These are phyloP conservation scores for Peronospora belbahrii DNA, from an alignment of 352 stramenopile species.

Conservation along the genomic window DNA sequence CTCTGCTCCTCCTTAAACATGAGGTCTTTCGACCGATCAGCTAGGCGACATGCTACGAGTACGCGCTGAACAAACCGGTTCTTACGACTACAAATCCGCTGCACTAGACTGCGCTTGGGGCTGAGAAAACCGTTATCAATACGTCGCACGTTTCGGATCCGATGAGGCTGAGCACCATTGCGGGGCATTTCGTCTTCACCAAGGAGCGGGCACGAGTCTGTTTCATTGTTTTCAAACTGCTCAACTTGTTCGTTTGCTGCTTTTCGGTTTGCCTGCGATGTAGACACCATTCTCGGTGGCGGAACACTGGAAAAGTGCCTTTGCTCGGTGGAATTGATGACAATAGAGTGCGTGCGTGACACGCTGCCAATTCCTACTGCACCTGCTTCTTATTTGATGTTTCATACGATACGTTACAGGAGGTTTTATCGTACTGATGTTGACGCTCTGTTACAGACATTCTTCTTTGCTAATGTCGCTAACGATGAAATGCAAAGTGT, in stretches of 20 bases:
- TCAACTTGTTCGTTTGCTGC: conserved; percentile 1
- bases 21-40: conserved; percentile 43
- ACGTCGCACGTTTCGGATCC: conserved; percentile 17
- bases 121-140: conserved; percentile 20
- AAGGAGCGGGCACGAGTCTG: conserved; percentile 21
- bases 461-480: background rate
- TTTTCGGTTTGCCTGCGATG: background rate
- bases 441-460: background rate
- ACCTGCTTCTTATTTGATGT: conserved; percentile 22
- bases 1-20: conserved; percentile 41
- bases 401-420: background rate
- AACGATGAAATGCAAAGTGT: no score
- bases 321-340: no score
- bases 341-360: no score
- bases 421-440: no score
- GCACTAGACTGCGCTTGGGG: conserved; percentile 11
- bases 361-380: background rate
- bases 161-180: background rate
- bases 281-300: conserved; percentile 7
- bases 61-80: conserved; percentile 62
- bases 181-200: conserved; percentile 7
- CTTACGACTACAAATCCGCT: conserved; percentile 39
- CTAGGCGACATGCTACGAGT: conserved; percentile 41
- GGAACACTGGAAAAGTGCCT: background rate
- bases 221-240: background rate